Evolutionary conservation across 1,139 yeast genomes (phyloP), one percentile per base, ranked within the genome.

Genomic region (Yamadazyma atlantica): DNA sequence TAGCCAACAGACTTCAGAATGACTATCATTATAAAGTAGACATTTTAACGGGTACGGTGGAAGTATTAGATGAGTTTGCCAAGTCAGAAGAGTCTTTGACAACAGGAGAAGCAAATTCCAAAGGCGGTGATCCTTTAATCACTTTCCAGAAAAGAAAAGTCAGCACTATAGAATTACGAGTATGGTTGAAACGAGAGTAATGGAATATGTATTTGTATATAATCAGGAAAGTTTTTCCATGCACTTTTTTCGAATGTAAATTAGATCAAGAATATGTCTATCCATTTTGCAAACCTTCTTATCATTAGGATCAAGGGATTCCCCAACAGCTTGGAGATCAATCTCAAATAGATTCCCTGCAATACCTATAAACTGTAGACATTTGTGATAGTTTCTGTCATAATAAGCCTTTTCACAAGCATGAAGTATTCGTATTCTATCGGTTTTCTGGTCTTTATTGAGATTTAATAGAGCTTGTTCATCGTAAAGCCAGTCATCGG

Each of bases 51-150:
- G 81, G 74, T 19, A 75, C 79, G 10, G 69, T 80, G 0, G 75
- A 75, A 36, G 87, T 83, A 0, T 53, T 84, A 24, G 92, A 84
- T 55, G 88, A 82, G 53, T 71, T 80, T 39, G 42, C 29, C 11
- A 48, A 45, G 11, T 41, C 44, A 23, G 63, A 49, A 7, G 60
- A 55, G 18, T 7, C 26, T 10, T 23, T n/a, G n/a, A n/a, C n/a
- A n/a, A n/a, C n/a, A n/a, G n/a, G n/a, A n/a, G n/a, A n/a, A n/a
- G n/a, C 26, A 4, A 58, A 57, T 15, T 61, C 55, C 3, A 59
- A 56, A 13, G 65, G 62, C 11, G 65, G 26, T 5, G 26, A 23
- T 11, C 26, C 59, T 9, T 73, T 68, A 25, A 59, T 66, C 4
- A 53, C 62, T 5, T 68, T 73, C 42, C 60, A 69, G 44, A 76